These are phyloP conservation scores for Colletotrichum sp. DNA, from an alignment of 2,329 filamentous ascomycete genomes.

Conservation along the genomic window DNA sequence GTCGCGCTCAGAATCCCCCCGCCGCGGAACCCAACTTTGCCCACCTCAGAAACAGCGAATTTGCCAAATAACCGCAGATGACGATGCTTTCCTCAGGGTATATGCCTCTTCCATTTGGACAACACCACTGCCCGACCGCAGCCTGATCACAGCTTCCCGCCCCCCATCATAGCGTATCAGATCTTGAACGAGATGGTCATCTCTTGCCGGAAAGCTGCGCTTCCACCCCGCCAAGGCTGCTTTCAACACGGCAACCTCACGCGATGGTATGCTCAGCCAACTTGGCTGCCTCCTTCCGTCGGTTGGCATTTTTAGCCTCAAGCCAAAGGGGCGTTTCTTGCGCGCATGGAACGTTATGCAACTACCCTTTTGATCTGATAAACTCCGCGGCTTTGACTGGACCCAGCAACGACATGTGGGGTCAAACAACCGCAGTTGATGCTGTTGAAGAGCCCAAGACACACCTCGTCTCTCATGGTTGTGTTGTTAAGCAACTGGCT, in stretches of 20 bases:
- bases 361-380: neutral
- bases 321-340: neutral
- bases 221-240: slow-evolving; percentile 3
- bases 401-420: neutral
- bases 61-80: neutral
- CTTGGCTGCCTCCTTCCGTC: neutral
- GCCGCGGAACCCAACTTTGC: neutral
- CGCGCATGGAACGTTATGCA: neutral
- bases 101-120: neutral
- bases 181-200: neutral
- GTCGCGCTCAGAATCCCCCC: neutral
- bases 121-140: neutral
- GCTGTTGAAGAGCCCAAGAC: neutral
- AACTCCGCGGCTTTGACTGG: neutral
- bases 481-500: neutral
- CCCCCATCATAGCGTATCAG: neutral
- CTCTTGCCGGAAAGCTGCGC: neutral
- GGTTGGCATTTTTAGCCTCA: neutral
- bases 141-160: neutral
- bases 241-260: neutral
- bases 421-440: neutral
- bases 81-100: neutral
- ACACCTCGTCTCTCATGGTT: neutral
- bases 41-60: neutral
- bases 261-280: neutral